phyloP scores from a whole-genome alignment of 768 basidiomycete genomes.

The Xerocomus brunneocitrinus region DNA sequence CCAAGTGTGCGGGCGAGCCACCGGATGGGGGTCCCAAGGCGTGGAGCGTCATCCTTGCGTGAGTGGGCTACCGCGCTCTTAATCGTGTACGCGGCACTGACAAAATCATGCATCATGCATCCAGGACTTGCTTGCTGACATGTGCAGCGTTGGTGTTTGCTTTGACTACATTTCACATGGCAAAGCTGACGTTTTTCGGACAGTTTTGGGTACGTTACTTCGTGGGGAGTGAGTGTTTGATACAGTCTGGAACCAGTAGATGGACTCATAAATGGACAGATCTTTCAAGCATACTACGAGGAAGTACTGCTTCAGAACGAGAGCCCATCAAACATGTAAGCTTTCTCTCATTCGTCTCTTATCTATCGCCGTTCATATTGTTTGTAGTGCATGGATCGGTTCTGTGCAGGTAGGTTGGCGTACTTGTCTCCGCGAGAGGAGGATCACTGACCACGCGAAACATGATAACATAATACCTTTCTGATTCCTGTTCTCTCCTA shows the following conservation, averaged over 20 bases:
- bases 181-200: neutral
- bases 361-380: neutral
- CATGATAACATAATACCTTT: neutral
- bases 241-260: neutral
- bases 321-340: constrained; percentile 63
- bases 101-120: neutral
- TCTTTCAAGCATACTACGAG: constrained; percentile 73
- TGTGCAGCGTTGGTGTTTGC: constrained; percentile 37
- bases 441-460: neutral
- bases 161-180: neutral
- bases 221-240: constrained; percentile 61
- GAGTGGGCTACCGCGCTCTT: neutral
- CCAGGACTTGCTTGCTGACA: constrained; percentile 23
- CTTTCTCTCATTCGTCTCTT: neutral
- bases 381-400: constrained; percentile 72
- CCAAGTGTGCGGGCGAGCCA: constrained; percentile 14
- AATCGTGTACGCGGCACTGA: neutral
- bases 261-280: constrained; percentile 32
- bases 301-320: constrained; percentile 43
- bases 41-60: constrained; percentile 28
- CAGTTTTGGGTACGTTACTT: constrained; percentile 67
- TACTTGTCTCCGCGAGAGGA: neutral
- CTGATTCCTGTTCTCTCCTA: neutral
- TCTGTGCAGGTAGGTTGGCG: constrained; percentile 53
- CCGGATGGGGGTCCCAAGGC: constrained; percentile 29